Evolutionary conservation across 495 filamentous ascomycete genomes (phyloP).

Genomic region (Astrocystis sublimbata): DNA sequence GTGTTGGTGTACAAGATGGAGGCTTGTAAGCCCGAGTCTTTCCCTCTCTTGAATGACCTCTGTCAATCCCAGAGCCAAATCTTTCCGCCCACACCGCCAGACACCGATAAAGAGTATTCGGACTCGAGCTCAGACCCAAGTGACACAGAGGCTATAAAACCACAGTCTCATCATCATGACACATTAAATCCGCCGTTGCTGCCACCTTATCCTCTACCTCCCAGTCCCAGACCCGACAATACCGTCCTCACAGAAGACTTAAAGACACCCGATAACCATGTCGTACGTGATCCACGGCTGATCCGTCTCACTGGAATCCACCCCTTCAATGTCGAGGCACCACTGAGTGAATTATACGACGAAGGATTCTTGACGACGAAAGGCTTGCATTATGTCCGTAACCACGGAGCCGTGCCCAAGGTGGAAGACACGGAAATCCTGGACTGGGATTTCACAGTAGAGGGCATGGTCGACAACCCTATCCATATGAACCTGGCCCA

Average conservation of each 20-base stretch:
- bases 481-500: conserved; percentile 73
- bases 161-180: not conserved
- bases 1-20: not conserved
- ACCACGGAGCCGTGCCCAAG: conserved; percentile 84
- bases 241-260: conserved; percentile 72
- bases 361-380: conserved; percentile 88
- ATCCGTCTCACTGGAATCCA: conserved; percentile 90
- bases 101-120: conserved; percentile 12
- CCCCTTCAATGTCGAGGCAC: conserved; percentile 93
- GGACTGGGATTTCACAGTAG: conserved; percentile 82
- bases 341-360: conserved; percentile 75
- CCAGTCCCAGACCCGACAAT: conserved; percentile 61
- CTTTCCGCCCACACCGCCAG: conserved; percentile 15
- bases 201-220: conserved; percentile 63
- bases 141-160: conserved; percentile 4
- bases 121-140: conserved; percentile 3
- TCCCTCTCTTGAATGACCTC: not conserved
- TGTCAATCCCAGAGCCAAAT: not conserved
- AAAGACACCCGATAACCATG: conserved; percentile 81
- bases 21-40: not conserved
- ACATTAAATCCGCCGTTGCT: not conserved
- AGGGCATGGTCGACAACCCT: conserved; percentile 81
- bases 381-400: conserved; percentile 95
- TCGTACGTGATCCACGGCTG: conserved; percentile 81
- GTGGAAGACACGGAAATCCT: conserved; percentile 72